Base-by-base conservation (phyloP, 352 stramenopile species). In the Aphanomyces euteiches region DNA sequence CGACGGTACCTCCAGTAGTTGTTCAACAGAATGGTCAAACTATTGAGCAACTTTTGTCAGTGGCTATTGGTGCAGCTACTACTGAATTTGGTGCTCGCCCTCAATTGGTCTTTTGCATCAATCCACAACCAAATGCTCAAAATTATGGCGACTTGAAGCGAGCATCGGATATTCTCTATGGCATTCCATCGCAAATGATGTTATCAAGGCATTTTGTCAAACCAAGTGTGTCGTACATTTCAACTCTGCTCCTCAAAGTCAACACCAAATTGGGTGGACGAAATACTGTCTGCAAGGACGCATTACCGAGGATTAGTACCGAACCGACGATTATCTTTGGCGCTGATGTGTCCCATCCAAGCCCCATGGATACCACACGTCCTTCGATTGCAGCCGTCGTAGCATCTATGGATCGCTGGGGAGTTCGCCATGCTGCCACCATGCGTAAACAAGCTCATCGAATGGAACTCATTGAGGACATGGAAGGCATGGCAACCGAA, bases 351-450 rank as follows among this genome's bases (percentile, higher is more conserved):
- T 92, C 86, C 40, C 88, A 95, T 66, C 85, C 88, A 3, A 85
- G 81, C 45, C 82, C 85, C 1, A 84, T 85, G 47, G 85, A 93
- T 63, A 86, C 74, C 43, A 88, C 77, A 3, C 82, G 83, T 4
- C 86, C 86, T 28, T 92, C 82, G 17, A 85, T 96, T 57, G 88
- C 88, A 5, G 88, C 88, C 5, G 78, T 96, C 0, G 87, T 92
- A 3, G 88, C 82, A 3, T 93, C 87, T 0, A 79, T 95, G 73
- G 88, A 94, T 64, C 19, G 75, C 5, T 77, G 90, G 56, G 90
- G 88, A 41, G 82, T 88, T 13, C 78, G 83, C 38, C 85, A 95
- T 53, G 83, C 77, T 3, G 85, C 83, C 17, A 67, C 75, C 2
- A 82, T 94, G 56, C 81, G 81, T 19, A 83, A 81, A 12, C 87